A percentile compares a stretch with the other conserved stretches of the same genome.
Evolutionary conservation across 257 asterid genomes (phyloP).

Genomic region (Asclepias syriaca): DNA sequence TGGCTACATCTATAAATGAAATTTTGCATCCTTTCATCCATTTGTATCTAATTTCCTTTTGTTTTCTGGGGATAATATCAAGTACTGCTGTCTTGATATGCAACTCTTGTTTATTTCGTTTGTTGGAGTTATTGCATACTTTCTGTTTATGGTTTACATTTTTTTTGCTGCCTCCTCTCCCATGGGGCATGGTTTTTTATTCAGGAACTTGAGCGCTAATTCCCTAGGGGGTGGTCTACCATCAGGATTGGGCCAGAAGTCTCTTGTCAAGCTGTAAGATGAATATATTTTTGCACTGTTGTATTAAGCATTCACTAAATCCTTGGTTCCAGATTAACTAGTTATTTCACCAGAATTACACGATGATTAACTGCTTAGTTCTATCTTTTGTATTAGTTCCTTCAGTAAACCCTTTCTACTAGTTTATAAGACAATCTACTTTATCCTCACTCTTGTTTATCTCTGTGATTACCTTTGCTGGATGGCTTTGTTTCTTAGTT

Average conservation of each 20-base stretch:
- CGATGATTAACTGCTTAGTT: not conserved
- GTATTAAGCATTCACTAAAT: not conserved
- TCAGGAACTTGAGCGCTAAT: conserved; percentile 84
- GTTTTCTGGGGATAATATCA: not conserved
- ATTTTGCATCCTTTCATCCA: not conserved
- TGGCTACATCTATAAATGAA: not conserved
- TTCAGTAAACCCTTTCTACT: not conserved
- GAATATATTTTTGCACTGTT: conserved; percentile 3
- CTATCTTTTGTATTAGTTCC: not conserved
- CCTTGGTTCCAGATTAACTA: not conserved
- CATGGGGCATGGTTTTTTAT: conserved; percentile 12
- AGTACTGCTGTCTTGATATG: not conserved
- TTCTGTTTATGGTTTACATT: not conserved
- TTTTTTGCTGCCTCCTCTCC: not conserved
- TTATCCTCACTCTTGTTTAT: not conserved
- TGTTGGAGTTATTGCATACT: not conserved
- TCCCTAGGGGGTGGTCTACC: conserved; percentile 71
- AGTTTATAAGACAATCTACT: not conserved
- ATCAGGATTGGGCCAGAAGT: conserved; percentile 63
- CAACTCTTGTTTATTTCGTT: not conserved
- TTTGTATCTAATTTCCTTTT: not conserved
- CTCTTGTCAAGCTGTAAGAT: conserved; percentile 83
- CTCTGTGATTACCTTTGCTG: not conserved
- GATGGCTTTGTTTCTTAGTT: not conserved
- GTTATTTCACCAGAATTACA: not conserved